phyloP scores from a whole-genome alignment of 129 eudicot species.

The Flaveria trinervia region DNA sequence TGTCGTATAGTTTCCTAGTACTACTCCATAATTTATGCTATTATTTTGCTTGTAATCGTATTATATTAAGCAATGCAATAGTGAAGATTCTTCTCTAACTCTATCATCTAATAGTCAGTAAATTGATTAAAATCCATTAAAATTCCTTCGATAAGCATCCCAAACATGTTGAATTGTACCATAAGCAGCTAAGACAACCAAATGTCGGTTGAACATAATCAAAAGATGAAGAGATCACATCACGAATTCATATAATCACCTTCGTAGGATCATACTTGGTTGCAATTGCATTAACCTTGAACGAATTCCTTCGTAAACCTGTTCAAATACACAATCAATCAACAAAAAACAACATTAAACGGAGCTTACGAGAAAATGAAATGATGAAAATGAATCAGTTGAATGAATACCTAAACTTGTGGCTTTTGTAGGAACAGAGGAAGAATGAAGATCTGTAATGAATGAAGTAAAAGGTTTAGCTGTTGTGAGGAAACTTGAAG shows the following conservation, averaged over 20 bases:
- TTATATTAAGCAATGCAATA: too few species aligned
- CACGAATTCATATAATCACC: slow-evolving; percentile 38
- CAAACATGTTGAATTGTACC: background rate
- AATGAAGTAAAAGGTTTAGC: slow-evolving; percentile 58
- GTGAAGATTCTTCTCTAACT: too few species aligned
- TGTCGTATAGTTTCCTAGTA: too few species aligned
- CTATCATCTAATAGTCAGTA: too few species aligned
- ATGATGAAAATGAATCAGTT: background rate
- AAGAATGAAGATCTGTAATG: slow-evolving; percentile 35
- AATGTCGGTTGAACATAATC: background rate
- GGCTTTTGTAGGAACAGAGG: slow-evolving; percentile 35
- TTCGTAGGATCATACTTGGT: slow-evolving; percentile 70
- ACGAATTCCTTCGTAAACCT: slow-evolving; percentile 46
- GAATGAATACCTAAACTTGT: slow-evolving; percentile 26
- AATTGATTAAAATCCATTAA: too few species aligned
- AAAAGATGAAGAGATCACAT: background rate
- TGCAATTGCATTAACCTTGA: slow-evolving; percentile 75
- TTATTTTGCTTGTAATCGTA: too few species aligned
- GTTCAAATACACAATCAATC: background rate
- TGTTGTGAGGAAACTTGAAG: slow-evolving; percentile 46
- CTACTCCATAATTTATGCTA: too few species aligned
- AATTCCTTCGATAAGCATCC: too few species aligned
- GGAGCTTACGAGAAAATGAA: background rate
- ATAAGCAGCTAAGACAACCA: background rate
- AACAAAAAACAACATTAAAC: background rate